These are phyloP conservation scores for Taiozyma sp. DNA, from an alignment of 1,139 yeast genomes.

Conservation along the genomic window DNA sequence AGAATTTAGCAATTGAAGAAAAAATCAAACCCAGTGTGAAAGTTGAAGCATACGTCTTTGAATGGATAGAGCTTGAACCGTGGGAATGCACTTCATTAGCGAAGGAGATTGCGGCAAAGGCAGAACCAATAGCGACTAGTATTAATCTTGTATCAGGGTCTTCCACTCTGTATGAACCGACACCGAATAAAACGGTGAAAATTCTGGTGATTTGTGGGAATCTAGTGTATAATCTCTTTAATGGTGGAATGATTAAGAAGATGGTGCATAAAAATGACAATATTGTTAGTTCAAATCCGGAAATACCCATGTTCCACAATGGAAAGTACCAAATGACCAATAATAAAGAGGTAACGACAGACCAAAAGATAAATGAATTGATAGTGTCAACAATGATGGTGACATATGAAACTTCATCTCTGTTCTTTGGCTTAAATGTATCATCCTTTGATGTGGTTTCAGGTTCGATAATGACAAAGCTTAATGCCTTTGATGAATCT, in stretches of 20 bases:
- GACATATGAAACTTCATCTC: slow-evolving; percentile 28
- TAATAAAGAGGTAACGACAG: slow-evolving; percentile 73
- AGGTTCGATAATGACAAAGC: slow-evolving; percentile 22
- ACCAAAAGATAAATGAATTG: slow-evolving; percentile 78
- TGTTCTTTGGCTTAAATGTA: slow-evolving; percentile 17
- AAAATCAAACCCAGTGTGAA: slow-evolving; percentile 69
- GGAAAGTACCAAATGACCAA: slow-evolving; percentile 96
- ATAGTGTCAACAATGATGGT: slow-evolving; percentile 43
- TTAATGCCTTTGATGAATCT: slow-evolving; percentile 14
- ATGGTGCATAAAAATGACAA: slow-evolving; percentile 55
- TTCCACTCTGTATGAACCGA: slow-evolving; percentile 67
- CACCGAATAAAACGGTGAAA: slow-evolving; percentile 59
- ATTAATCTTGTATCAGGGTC: slow-evolving; percentile 69
- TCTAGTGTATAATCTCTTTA: slow-evolving; percentile 36
- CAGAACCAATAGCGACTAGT: slow-evolving; percentile 61
- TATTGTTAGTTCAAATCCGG: slow-evolving; percentile 84
- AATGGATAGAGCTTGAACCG: slow-evolving; percentile 23
- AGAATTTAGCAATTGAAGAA: slow-evolving; percentile 71
- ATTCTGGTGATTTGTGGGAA: slow-evolving; percentile 51
- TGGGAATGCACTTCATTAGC: slow-evolving; percentile 53
- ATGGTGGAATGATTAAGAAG: slow-evolving; percentile 48
- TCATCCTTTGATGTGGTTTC: not conserved
- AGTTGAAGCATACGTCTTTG: slow-evolving; percentile 44
- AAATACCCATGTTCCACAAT: slow-evolving; percentile 95
- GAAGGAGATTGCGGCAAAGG: slow-evolving; percentile 58